Evolutionary conservation across 805 yeast species (phyloP), one percentile per base, ranked within the genome.

Genomic region (Ogataea dorogensis): DNA sequence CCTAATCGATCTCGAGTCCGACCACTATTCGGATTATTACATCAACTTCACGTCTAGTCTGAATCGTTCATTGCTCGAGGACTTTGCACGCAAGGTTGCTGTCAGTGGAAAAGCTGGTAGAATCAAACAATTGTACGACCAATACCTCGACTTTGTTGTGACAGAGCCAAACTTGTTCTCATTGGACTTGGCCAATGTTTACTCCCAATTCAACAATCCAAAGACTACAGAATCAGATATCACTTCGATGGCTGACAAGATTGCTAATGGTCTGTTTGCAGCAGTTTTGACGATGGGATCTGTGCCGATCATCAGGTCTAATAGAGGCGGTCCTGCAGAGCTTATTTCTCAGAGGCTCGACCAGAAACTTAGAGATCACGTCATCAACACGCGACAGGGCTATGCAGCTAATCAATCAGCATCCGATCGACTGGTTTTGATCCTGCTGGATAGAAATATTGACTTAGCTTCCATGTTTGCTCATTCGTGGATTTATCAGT

Each of bases 401-500:
- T 7, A 41, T 8, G 23, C 37, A n/a, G 17, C 43, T 16, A 32
- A 28, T 4, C 34, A 43, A 9, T 26, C 35, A 7, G 23, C 40
- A 41, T 26, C 33, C 13, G 81, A 80, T 39, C 69, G 95, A 43
- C 76, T 83, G 3, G 96, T 91, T 9, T 67, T 93, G 50, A 71
- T 94, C 20, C 61, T 93, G 25, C 63, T 93, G 28, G 99, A 93
- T 63, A 73, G 99, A 60, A 86, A 83, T 56, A 71, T 93, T 41
- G 98, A 93, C 62, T 69, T 93, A 43, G 81, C 93, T 2, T 82
- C 95, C 11, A 91, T 93, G 97, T 81, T 93, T 61, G 77, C 91
- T 1, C 99, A 93, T 63, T 86, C 97, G 9, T 91, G 98, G 97
- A 89, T 94, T 32, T 93, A 93, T 59, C 96, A 91, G 65, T 88